Evolutionary conservation across 2,329 filamentous ascomycete species (phyloP), one percentile per base, ranked within the genome.

Genomic region (Cercospora berteroae): DNA sequence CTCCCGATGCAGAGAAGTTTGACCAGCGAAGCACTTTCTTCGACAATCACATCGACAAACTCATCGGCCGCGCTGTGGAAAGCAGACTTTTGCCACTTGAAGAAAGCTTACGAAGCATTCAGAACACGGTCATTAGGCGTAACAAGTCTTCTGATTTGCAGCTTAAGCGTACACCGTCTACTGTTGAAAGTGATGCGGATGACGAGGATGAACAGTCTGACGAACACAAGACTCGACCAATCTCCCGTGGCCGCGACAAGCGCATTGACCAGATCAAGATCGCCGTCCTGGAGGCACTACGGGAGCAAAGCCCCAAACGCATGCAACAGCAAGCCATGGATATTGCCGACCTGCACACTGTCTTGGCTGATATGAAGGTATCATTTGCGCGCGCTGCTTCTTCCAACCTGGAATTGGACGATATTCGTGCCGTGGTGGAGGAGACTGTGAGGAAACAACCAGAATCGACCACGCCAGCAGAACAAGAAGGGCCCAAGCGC

Each of bases 171-270:
- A 73, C 69, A 31, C 74, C 75, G 3, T 78, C 93, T 31, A 81
- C 83, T 3, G 84, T 87, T 58, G 89, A 96, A 67, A 97, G 94
- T 77, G 95, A 98, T 80, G 94, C 95, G 10, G 94, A 98, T 77
- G 94, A 97, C 69, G 93, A 97, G 76, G 94, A 80, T 67, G 78
- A 80, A 7, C 59, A 74, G 1, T 68, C 96, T 71, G 93, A 97
- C 23, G 91, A 86, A 44, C 80, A 83, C 50, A 73, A 67, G 81
- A 88, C 76, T 64, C 89, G 92, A 61, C 90, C 91, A 5, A 85
- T 89, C 72, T 97, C 94, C 72, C 92, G 93, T 18, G 86, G 87
- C 66, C 87, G 89, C 69, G 93, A 96, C 75, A 89, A 89, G 74
- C 92, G 88, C 73, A 79, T 94, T 74, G 93, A 97, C 66, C 93